A percentile compares a stretch with the other conserved stretches of the same genome.
phyloP scores from a whole-genome alignment of 2,329 filamentous ascomycete species.

The Claviceps quebecensis region DNA sequence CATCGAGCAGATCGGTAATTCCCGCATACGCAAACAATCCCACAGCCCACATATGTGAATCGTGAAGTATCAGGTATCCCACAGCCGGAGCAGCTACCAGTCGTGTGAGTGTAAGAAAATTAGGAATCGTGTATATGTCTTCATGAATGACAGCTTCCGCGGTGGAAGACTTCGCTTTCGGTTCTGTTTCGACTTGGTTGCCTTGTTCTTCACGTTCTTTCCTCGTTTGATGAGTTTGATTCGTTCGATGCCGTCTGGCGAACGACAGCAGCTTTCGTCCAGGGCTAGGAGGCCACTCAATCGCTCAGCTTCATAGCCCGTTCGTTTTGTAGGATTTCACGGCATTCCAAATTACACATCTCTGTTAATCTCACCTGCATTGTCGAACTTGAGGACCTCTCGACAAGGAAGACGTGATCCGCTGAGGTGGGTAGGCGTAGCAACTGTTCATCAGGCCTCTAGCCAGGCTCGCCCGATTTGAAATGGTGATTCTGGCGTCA shows the following conservation, averaged over 20 bases:
- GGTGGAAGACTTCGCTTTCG: neutral
- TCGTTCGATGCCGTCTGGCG: neutral
- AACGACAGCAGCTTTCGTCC: neutral
- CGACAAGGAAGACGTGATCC: neutral
- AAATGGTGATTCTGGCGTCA: neutral
- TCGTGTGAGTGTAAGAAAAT: conserved; percentile 78
- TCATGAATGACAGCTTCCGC: conserved; percentile 39
- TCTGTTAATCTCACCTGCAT: neutral
- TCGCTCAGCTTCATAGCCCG: neutral
- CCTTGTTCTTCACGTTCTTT: neutral
- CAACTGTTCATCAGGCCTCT: neutral
- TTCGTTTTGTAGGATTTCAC: too few species aligned
- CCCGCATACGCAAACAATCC: conserved; percentile 86
- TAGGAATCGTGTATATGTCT: conserved; percentile 95
- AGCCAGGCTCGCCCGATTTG: neutral
- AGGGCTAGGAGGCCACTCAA: neutral
- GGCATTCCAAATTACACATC: neutral
- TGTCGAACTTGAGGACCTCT: neutral
- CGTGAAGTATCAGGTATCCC: conserved; percentile 77
- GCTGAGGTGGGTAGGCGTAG: too few species aligned
- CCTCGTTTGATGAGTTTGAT: neutral
- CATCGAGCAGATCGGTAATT: conserved; percentile 82
- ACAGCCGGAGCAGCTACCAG: conserved; percentile 71
- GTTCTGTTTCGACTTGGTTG: neutral
- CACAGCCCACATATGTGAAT: conserved; percentile 65